Percentiles rank a stretch among this genome's conserved stretches.
phyloP scores from a whole-genome alignment of 257 asterid species.

The Solanum sitiens region DNA sequence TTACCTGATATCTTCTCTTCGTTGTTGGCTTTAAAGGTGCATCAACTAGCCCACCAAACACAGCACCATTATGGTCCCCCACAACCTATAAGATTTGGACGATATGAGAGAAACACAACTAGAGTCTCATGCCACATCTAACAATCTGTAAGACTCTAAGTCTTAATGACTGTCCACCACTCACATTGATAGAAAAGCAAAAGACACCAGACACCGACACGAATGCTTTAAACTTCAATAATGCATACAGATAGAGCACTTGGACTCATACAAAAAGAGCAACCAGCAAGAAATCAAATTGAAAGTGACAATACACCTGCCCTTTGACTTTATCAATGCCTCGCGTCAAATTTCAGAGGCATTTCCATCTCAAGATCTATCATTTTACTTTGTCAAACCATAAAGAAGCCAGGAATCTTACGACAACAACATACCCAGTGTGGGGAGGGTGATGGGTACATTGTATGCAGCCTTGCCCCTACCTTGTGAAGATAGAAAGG shows the following conservation, averaged over 20 bases:
- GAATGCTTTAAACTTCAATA: background rate
- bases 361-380: background rate
- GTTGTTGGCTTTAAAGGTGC: constrained; percentile 75
- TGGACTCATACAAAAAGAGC: background rate
- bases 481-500: background rate
- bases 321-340: background rate
- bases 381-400: background rate
- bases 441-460: background rate
- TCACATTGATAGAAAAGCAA: background rate
- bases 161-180: background rate
- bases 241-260: background rate
- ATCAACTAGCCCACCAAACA: constrained; percentile 94
- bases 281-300: background rate
- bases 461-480: background rate
- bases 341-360: background rate
- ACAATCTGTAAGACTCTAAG: background rate
- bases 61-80: constrained; percentile 81
- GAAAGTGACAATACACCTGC: background rate
- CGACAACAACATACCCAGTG: background rate
- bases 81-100: constrained; percentile 49
- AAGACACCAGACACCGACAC: background rate
- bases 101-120: background rate
- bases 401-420: background rate
- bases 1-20: constrained; percentile 82
- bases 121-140: background rate